Evolutionary conservation across 176 grass and related monocot genomes (phyloP), one percentile per base, ranked within the genome.

Genomic region (Cenchrus purpureus): DNA sequence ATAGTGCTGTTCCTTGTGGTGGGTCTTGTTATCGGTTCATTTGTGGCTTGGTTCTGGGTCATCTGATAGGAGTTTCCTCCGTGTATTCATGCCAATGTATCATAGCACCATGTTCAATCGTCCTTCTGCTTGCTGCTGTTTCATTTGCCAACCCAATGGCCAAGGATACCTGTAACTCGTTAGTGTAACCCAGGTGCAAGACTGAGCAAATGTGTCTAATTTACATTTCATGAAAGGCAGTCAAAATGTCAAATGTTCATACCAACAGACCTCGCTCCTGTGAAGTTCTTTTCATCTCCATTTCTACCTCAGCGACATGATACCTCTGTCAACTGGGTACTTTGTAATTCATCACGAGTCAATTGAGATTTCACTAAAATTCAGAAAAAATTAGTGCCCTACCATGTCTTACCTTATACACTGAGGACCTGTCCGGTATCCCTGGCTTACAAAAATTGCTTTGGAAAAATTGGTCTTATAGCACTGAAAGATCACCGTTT

Each of bases 21-120:
- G 82, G 97, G 97, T 14, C 80, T 95, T 15, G 87, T 81, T 61
- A 12, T 83, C 51, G 97, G 97, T 58, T 98, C 97, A 1, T 57
- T 95, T 58, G 90, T 92, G 22, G 56, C 97, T 81, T 98, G 93
- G 93, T 94, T 98, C 51, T 98, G 97, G 97, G 88, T 95, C 65
- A 94, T 98, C 70, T 98, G 72, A 93, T 67, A 42, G 8, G 1
- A 9, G 14, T 2, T 8, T 3, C n/a, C 16, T 79, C 28, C 43
- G 8, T 81, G 76, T 88, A 56, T 66, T 65, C 64, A 16, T 5
- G 17, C 11, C 7, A 17, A 12, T 86, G 65, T 73, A 82, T 59
- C 72, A 82, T 77, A 80, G 45, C 50, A 28, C 9, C 46, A 20
- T 52, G 13, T 0, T 25, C 84, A 13, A 84, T 32, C 48, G 4